Base-by-base conservation (phyloP, 1,284 basidiomycete genomes). In the Cryptococcus sp. region DNA sequence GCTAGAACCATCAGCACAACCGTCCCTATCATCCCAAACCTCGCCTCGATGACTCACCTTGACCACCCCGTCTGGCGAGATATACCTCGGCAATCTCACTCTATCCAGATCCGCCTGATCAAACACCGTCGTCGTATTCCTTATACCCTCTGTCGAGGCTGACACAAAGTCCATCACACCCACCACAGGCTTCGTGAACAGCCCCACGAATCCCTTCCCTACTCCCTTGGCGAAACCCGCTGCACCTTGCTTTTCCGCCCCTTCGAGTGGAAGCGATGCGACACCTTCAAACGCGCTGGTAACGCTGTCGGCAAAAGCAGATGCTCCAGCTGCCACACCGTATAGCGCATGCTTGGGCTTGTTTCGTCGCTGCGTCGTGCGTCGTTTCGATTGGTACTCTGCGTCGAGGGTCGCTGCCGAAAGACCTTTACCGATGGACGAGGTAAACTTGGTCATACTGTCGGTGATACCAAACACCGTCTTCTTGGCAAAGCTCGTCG, bases 91-190 rank as follows among this genome's bases (percentile, higher is more conserved):
- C 79, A 91, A 73, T 60, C 95, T 80, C 22, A 88, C 82, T 18
- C 93, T 84, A 63, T 97, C 94, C 48, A 93, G 81, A 45, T 87
- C 86, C 40, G 87, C 86, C 57, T 84, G 87, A 66, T 98, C 95
- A 59, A 98, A 98, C 1, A 97, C 94, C 3, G 91, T 97, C 0
- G 95, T 98, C 0, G 95, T 98, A 66, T 99, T 99, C 35, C 95
- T 82, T 56, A 97, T 91, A 79, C 92, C 93, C 79, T 97, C 94
- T n/a, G 87, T 86, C 23, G 97, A 84, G 63, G 94, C 97, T 25
- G 92, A 86, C 3, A 93, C 87, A 38, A 98, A 80, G 73, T 99
- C 95, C 66, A 98, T 94, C 1, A 97, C 84, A 3, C 95, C 95
- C 11, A 98, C 89, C 1, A 87, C 91, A 4, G 95, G 95, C 73